A percentile compares a stretch with the other conserved stretches of the same genome.
These are phyloP conservation scores for Westerdykella aurantiaca DNA, from an alignment of 2,329 filamentous ascomycete genomes.

Conservation along the genomic window DNA sequence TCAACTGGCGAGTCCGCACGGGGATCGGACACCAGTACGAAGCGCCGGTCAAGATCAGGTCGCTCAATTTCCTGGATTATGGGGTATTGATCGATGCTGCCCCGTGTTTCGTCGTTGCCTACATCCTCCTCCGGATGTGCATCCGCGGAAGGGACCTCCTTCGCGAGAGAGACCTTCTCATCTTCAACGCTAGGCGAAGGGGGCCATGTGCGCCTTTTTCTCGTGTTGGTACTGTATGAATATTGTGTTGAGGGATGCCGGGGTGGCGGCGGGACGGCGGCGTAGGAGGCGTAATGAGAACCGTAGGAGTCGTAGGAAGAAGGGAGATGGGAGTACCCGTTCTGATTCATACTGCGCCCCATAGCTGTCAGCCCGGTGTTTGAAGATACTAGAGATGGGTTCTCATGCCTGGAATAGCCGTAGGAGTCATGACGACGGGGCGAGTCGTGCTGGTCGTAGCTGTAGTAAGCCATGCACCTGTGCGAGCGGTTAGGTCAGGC, in stretches of 20 bases:
- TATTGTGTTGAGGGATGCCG: conserved; percentile 13
- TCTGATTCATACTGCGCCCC: conserved; percentile 13
- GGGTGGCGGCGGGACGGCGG: conserved; percentile 16
- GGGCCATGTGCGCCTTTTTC: conserved; percentile 40
- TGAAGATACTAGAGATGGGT: conserved; percentile 11
- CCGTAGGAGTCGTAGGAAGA: conserved; percentile 24
- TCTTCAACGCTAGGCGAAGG: conserved; percentile 66
- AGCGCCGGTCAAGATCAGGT: conserved; percentile 53
- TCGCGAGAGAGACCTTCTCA: conserved; percentile 56
- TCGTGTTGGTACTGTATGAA: conserved; percentile 13
- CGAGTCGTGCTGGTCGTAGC: conserved; percentile 20
- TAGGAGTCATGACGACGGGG: conserved; percentile 21
- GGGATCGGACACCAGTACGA: conserved; percentile 50
- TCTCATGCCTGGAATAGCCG: conserved; percentile 15
- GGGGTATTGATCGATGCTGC: conserved; percentile 62
- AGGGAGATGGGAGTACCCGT: conserved; percentile 14
- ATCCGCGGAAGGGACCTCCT: conserved; percentile 49
- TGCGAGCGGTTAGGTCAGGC: conserved; percentile 6
- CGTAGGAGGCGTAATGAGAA: conserved; percentile 25
- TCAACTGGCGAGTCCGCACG: conserved; percentile 5
- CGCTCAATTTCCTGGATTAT: conserved; percentile 57
- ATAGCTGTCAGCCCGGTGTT: conserved; percentile 17
- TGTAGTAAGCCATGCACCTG: conserved; percentile 18
- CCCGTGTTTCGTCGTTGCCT: conserved; percentile 55
- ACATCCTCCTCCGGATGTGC: conserved; percentile 17